Base-by-base conservation (phyloP, 768 basidiomycete genomes). In the Pleurotus tuoliensis region DNA sequence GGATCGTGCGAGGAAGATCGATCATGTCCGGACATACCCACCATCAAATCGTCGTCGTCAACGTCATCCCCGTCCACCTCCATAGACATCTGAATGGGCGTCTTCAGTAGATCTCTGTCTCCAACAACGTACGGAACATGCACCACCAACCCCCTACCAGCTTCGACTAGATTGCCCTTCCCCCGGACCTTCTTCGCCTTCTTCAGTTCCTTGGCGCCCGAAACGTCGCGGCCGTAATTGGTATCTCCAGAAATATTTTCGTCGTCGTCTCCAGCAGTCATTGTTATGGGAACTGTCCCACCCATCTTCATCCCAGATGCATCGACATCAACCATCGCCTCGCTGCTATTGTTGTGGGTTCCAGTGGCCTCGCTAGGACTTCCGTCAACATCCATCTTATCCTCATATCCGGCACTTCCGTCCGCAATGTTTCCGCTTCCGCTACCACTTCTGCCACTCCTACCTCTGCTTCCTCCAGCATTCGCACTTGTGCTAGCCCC, bases 81-180 rank as follows among this genome's bases (percentile, higher is more conserved):
- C 68, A 71, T 71, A 7, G 58, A 56, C 40, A 57, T 66, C 25
- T 57, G 56, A 16, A 39, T 49, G 3, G 56, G 46, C n/a, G 46
- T 57, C 25, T 48, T 48, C 24, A 53, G 59, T 44, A 57, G 55
- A 13, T 53, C 61, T 13, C 46, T 51, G 18, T 53, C 55, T 9
- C 54, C 54, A 22, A 47, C 54, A 41, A 63, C 63, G 8, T 62
- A 46, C 1, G 71, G 69, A 18, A 71, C 70, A 56, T 73, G 72
- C 11, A 69, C 64, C 6, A 68, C 59, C n/a, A 66, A 53, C n/a
- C 59, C 65, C 18, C 51, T 38, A 44, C 57, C 45, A 37, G 46
- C 41, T 22, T 46, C 46, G 7, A 37, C 56, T 45, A 48, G 44
- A 24, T 58, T 51, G 53, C 73, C 72, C 27, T 74, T 64, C 44